phyloP scores from a whole-genome alignment of 225 moss, liverwort and hornwort genomes.

The Antitrichia curtipendula region DNA sequence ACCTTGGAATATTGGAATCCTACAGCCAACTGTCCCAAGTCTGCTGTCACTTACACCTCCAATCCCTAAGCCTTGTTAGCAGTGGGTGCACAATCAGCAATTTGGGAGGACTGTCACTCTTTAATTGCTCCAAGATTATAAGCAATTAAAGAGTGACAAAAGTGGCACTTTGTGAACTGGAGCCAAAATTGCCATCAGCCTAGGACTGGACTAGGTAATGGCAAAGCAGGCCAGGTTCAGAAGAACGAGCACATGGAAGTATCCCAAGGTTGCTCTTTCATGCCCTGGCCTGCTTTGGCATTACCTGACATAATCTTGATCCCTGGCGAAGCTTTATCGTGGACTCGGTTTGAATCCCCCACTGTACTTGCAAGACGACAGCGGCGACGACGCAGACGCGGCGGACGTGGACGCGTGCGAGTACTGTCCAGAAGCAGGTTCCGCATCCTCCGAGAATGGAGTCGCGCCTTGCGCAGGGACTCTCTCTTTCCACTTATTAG shows the following conservation, averaged over 20 bases:
- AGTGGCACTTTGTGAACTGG: not conserved
- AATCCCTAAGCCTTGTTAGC: not conserved
- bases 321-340: not conserved
- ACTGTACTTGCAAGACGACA: conserved; percentile 29
- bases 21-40: not conserved
- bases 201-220: not conserved
- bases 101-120: not conserved
- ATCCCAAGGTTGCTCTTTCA: not conserved
- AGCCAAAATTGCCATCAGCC: not conserved
- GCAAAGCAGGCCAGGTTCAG: not conserved
- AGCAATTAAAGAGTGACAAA: not conserved
- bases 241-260: not conserved
- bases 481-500: not conserved
- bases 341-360: conserved; percentile 2
- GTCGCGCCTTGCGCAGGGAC: not conserved
- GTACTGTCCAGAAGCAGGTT: not conserved
- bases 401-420: not conserved
- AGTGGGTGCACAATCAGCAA: not conserved
- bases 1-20: not conserved
- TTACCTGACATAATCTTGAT: not conserved
- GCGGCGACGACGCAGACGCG: not conserved
- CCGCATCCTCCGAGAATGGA: not conserved
- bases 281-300: not conserved
- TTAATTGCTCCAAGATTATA: not conserved
- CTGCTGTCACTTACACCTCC: too few species aligned